Evolutionary conservation across 2,329 filamentous ascomycete species (phyloP).

Genomic region (Lachnum nothofagi): DNA sequence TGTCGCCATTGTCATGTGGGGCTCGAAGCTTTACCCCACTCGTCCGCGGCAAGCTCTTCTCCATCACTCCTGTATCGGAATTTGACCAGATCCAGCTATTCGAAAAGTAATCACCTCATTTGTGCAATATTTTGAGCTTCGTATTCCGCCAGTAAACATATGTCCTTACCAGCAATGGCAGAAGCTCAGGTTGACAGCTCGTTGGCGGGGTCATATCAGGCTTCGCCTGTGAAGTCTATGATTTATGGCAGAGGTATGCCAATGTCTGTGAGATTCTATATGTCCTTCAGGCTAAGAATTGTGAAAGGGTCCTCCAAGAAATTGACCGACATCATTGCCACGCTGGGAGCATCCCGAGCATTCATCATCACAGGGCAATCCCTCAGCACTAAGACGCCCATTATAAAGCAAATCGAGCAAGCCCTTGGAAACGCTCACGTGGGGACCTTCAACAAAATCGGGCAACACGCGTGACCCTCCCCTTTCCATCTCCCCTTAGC

Average conservation of each 20-base stretch:
- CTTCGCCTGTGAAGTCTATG: conserved; percentile 20
- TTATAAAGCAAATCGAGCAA: conserved; percentile 47
- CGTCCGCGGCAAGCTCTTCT: no score
- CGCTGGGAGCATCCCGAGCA: conserved; percentile 41
- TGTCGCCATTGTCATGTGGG: no score
- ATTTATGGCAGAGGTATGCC: conserved; percentile 21
- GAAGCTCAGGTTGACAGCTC: conserved; percentile 16
- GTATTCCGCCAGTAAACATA: conserved; percentile 1
- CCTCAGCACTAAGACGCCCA: conserved; percentile 47
- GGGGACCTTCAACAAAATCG: conserved; percentile 50
- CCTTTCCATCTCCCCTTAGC: neutral
- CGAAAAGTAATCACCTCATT: no score
- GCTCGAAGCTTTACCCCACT: no score
- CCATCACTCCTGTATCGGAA: no score
- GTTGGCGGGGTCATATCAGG: conserved; percentile 15
- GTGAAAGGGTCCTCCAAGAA: conserved; percentile 16
- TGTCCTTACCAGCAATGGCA: conserved; percentile 14
- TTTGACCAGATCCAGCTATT: no score
- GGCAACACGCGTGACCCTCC: conserved; percentile 41
- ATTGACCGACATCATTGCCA: conserved; percentile 11
- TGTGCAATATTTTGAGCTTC: no score
- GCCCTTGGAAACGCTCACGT: conserved; percentile 44
- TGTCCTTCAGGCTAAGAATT: neutral
- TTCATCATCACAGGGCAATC: conserved; percentile 54
- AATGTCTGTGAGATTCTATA: neutral